These are phyloP conservation scores for Pachyrhizus erosus DNA, from an alignment of 306 rosid species.

Conservation along the genomic window DNA sequence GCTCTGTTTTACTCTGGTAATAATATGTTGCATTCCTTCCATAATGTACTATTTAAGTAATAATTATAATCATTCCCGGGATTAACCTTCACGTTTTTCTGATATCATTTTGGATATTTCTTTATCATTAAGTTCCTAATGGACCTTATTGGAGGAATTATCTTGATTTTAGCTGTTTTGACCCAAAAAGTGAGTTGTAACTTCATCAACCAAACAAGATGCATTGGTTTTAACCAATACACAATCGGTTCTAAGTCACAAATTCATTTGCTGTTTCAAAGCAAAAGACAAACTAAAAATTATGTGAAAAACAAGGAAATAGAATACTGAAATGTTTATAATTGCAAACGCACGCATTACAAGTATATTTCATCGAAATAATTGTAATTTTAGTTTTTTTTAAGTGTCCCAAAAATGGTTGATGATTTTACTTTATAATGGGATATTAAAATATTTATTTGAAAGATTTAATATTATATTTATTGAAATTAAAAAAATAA, in stretches of 20 bases:
- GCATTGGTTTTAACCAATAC: background rate
- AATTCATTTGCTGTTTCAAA: no score
- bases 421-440: no score
- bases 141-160: background rate
- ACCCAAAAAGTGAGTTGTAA: slow-evolving; percentile 6
- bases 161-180: background rate
- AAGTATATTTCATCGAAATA: no score
- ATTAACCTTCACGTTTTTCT: slow-evolving; percentile 27
- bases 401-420: no score
- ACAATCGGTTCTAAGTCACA: background rate
- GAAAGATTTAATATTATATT: no score
- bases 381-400: no score
- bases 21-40: slow-evolving; percentile 51
- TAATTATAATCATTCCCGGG: slow-evolving; percentile 37
- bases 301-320: no score
- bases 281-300: no score
- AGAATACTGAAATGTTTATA: no score
- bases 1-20: slow-evolving; percentile 49
- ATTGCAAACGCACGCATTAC: no score
- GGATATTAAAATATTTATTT: no score
- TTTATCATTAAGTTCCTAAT: background rate
- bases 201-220: slow-evolving; percentile 22
- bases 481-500: no score
- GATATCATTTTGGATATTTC: slow-evolving; percentile 9
- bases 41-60: slow-evolving; percentile 48